Base-by-base conservation (phyloP, 129 eudicot genomes). In the Helianthus tuberosus region DNA sequence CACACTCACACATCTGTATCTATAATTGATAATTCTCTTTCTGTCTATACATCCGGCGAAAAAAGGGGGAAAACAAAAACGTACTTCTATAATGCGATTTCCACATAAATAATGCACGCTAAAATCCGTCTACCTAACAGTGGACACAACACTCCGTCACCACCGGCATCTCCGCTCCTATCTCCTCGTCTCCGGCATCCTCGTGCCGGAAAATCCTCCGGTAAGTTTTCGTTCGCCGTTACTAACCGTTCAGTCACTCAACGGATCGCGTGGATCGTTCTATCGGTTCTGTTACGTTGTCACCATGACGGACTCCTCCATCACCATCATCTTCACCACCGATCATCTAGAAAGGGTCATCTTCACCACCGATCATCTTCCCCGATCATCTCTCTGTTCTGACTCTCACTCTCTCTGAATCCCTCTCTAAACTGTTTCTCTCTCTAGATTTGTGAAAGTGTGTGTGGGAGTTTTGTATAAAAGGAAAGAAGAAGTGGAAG, bases 91-190 rank as follows among this genome's bases (percentile, higher is more conserved):
- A 73, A 86, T 74, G 84, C 71, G 68, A 74, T 50, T 27, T 50
- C 36, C 27, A 51, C 73, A 7, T 27, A 27, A 27, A 27, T 69
- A 66, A 86, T 87, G 96, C 92, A 87, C 80, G 83, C 96, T 15
- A 74, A 89, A 71, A 89, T 81, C 41, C 84, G 97, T 76, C 91
- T 89, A 41, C 96, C 97, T 39, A 85, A 81, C 79, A 91, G 97
- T 84, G 96, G 96, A 81, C 86, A 84, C 87, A 84, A 71, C 69
- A 91, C 85, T 68, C 97, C 97, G 4, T 82, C 90, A 6, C 87
- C 96, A 73, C 96, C 97, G 6, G 77, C 85, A 3, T 82, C 96
- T 10, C 93, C 97, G 6, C 89, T 82, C 72, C 88, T 92, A 35
- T 92, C 97, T 9, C 97, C 97, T 3, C 84, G 92, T 17, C 82